phyloP scores from a whole-genome alignment of 2,329 filamentous ascomycete species.

The Penicillium sp. region DNA sequence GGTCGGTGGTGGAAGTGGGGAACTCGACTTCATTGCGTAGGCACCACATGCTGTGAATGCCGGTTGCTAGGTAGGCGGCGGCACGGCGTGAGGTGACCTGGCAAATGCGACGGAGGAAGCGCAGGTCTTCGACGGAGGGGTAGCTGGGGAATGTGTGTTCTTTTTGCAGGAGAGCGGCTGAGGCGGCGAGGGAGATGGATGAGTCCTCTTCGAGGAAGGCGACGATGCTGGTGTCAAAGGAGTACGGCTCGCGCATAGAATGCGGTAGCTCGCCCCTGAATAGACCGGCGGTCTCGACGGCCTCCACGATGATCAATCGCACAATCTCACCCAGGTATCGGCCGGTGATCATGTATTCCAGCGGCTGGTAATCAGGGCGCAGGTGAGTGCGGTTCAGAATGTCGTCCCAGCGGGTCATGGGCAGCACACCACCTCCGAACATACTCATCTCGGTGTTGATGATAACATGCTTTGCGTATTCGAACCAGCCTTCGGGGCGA shows the following conservation, averaged over 20 bases:
- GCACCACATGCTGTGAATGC: slow-evolving; percentile 59
- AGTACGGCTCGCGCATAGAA: slow-evolving; percentile 54
- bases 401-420: slow-evolving; percentile 59
- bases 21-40: slow-evolving; percentile 51
- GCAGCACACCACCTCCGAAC: slow-evolving; percentile 56
- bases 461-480: slow-evolving; percentile 56
- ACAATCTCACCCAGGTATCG: slow-evolving; percentile 62
- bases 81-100: slow-evolving; percentile 56
- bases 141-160: slow-evolving; percentile 47
- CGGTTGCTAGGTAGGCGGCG: slow-evolving; percentile 59
- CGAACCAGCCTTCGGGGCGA: slow-evolving; percentile 53
- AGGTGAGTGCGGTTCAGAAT: slow-evolving; percentile 54
- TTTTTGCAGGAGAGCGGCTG: slow-evolving; percentile 47
- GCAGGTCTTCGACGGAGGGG: slow-evolving; percentile 49
- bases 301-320: slow-evolving; percentile 57
- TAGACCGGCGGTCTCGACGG: slow-evolving; percentile 51
- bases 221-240: slow-evolving; percentile 56
- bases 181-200: slow-evolving; percentile 35
- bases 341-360: slow-evolving; percentile 61
- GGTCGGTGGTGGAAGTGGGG: slow-evolving; percentile 21
- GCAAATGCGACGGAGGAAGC: slow-evolving; percentile 52
- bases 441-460: slow-evolving; percentile 64
- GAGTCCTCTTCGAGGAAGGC: slow-evolving; percentile 53
- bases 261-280: slow-evolving; percentile 56
- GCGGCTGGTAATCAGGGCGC: slow-evolving; percentile 59